phyloP scores from a whole-genome alignment of 352 stramenopile species.

The Plasmopara halstedii region DNA sequence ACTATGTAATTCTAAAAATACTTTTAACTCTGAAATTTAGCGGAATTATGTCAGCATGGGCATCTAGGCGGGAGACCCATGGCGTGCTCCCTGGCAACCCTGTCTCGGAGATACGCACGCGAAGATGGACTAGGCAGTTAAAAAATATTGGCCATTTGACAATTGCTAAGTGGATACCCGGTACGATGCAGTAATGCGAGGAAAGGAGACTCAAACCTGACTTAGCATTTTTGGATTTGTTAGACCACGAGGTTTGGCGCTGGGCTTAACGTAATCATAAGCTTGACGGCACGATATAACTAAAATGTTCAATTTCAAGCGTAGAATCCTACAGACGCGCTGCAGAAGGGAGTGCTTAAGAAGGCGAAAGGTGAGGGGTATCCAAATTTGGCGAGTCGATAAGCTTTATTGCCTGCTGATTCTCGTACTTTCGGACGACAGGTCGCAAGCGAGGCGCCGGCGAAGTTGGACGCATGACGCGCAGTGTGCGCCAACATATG shows the following conservation, averaged over 20 bases:
- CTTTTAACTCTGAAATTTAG: too few species aligned
- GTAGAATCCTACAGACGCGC: slow-evolving; percentile 52
- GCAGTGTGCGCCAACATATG: slow-evolving; percentile 71
- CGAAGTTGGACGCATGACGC: slow-evolving; percentile 65
- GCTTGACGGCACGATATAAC: not conserved
- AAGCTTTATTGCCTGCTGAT: not conserved
- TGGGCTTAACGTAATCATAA: too few species aligned
- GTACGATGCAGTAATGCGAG: slow-evolving; percentile 16
- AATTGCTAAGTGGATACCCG: slow-evolving; percentile 67
- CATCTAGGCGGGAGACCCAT: slow-evolving; percentile 24
- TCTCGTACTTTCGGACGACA: slow-evolving; percentile 7
- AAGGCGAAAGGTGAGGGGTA: slow-evolving; percentile 59
- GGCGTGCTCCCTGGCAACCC: slow-evolving; percentile 34
- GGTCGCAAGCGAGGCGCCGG: slow-evolving; percentile 50
- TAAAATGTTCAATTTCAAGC: not conserved
- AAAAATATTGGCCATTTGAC: slow-evolving; percentile 66
- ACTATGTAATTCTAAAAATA: too few species aligned
- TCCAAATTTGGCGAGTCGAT: not conserved
- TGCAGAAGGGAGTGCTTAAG: slow-evolving; percentile 54
- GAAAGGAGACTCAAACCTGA: slow-evolving; percentile 2
- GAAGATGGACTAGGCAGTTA: slow-evolving; percentile 68
- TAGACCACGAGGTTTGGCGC: slow-evolving; percentile 47
- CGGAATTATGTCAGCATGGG: not conserved
- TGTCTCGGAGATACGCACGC: slow-evolving; percentile 56
- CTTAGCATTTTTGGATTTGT: slow-evolving; percentile 5